phyloP scores from a whole-genome alignment of 1,139 yeast genomes.

The Hyphopichia khmerensis region DNA sequence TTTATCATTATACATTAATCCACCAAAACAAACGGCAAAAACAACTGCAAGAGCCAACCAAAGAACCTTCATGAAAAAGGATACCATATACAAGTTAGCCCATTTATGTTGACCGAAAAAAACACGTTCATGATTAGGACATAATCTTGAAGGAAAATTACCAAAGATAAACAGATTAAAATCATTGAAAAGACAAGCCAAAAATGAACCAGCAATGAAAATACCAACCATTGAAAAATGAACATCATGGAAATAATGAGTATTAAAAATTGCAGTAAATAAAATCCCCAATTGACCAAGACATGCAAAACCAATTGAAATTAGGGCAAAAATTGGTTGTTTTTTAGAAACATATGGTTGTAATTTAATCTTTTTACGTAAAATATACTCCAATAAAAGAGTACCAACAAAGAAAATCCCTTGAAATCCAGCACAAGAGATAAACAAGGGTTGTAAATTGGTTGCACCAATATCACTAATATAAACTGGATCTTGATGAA shows the following conservation, averaged over 20 bases:
- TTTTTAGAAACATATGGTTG: constrained; percentile 51
- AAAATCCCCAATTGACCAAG: constrained; percentile 79
- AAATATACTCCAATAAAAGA: constrained; percentile 53
- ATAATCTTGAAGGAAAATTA: constrained; percentile 41
- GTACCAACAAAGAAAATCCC: constrained; percentile 76
- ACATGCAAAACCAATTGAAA: constrained; percentile 52
- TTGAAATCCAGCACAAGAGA: constrained; percentile 76
- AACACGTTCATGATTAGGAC: constrained; percentile 42
- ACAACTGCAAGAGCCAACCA: constrained; percentile 74
- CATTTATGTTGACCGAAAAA: constrained; percentile 39
- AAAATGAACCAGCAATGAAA: constrained; percentile 69
- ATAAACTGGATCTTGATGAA: constrained; percentile 58
- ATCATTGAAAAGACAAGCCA: constrained; percentile 62
- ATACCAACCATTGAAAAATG: constrained; percentile 73
- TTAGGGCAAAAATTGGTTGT: constrained; percentile 50
- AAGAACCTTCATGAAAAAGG: constrained; percentile 51
- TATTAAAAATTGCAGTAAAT: constrained; percentile 73
- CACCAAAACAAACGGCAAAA: constrained; percentile 71
- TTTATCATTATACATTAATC: constrained; percentile 33
- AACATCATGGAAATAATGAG: constrained; percentile 54
- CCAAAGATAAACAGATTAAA: constrained; percentile 64
- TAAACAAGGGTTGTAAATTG: constrained; percentile 77
- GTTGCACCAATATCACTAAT: constrained; percentile 88
- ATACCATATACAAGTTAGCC: constrained; percentile 46
- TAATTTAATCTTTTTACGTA: constrained; percentile 53